Conservation (phyloP, 2,329 filamentous ascomycete species). For the Setomelanomma holmii region DNA sequence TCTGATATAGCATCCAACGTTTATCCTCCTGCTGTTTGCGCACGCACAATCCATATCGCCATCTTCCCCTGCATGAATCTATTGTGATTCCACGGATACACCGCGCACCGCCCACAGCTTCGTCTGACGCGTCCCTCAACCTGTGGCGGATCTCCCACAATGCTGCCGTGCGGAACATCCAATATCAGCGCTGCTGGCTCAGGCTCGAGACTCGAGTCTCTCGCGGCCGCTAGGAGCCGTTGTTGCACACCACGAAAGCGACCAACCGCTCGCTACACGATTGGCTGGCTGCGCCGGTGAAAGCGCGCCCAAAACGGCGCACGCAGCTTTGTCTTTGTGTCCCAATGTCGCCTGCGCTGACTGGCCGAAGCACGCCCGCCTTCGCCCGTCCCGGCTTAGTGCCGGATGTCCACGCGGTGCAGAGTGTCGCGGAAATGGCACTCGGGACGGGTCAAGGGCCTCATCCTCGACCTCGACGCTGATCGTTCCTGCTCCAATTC, state of each 20-base stretch:
- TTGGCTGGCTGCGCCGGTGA: conserved; percentile 30
- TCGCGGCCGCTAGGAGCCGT: conserved; percentile 42
- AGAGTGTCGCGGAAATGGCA: conserved; percentile 30
- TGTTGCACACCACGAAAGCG: conserved; percentile 39
- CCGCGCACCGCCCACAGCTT: too few relatives aligned
- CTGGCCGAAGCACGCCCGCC: conserved; percentile 32
- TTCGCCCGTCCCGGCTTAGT: conserved; percentile 23
- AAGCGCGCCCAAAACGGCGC: conserved; percentile 38
- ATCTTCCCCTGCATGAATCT: neutral
- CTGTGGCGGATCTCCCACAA: too few relatives aligned
- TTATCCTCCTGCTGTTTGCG: too few relatives aligned
- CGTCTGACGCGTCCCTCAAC: too few relatives aligned
- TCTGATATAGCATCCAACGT: too few relatives aligned
- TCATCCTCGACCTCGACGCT: conserved; percentile 25
- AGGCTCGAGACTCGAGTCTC: conserved; percentile 23
- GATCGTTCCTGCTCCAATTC: conserved; percentile 31
- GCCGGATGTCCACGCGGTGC: conserved; percentile 34
- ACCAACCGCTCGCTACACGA: conserved; percentile 24
- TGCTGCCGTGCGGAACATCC: conserved; percentile 23
- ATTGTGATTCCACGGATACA: too few relatives aligned
- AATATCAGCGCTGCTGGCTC: conserved; percentile 7
- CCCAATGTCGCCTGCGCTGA: conserved; percentile 31
- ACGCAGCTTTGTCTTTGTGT: conserved; percentile 19
- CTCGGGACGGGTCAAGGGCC: conserved; percentile 32
- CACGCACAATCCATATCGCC: too few relatives aligned